Percentiles rank a stretch among this genome's conserved stretches.
Evolutionary conservation across 116 monocot genomes (phyloP).

Genomic region (Zostera marina): DNA sequence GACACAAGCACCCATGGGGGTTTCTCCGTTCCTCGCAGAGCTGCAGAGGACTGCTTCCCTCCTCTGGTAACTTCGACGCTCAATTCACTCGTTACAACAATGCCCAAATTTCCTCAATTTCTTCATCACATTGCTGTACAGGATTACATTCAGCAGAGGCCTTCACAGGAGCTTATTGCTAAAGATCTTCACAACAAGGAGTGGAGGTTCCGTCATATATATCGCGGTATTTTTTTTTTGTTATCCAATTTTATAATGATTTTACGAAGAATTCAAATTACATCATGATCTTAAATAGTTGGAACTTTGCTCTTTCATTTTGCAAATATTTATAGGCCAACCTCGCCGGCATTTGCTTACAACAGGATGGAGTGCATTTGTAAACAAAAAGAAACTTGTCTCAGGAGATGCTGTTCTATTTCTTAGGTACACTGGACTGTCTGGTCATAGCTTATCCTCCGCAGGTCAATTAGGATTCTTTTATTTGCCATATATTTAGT

Average conservation of each 20-base stretch:
- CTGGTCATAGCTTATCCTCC: neutral
- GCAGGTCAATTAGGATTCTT: neutral
- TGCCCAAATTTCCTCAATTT: neutral
- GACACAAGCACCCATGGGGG: constrained; percentile 98
- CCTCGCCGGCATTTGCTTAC: constrained; percentile 75
- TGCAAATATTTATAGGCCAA: constrained; percentile 28
- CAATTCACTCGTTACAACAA: neutral
- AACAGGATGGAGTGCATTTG: constrained; percentile 84
- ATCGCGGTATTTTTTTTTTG: constrained; percentile 43
- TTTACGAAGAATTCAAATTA: too few species aligned
- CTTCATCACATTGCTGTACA: constrained; percentile 1
- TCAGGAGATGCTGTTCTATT: constrained; percentile 81
- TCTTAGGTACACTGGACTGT: constrained; percentile 37
- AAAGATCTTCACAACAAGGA: constrained; percentile 88
- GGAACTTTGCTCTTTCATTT: too few species aligned
- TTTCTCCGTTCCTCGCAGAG: constrained; percentile 90
- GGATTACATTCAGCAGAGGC: constrained; percentile 91
- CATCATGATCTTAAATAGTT: too few species aligned
- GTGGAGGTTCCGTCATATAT: constrained; percentile 95
- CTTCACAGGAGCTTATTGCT: constrained; percentile 93
- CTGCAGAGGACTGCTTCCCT: constrained; percentile 96
- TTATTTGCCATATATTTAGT: neutral
- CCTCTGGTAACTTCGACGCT: constrained; percentile 45
- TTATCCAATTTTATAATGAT: neutral
- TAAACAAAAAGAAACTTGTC: constrained; percentile 74